Conservation (phyloP, 2,329 filamentous ascomycete species). For the Truncatella angustata region DNA sequence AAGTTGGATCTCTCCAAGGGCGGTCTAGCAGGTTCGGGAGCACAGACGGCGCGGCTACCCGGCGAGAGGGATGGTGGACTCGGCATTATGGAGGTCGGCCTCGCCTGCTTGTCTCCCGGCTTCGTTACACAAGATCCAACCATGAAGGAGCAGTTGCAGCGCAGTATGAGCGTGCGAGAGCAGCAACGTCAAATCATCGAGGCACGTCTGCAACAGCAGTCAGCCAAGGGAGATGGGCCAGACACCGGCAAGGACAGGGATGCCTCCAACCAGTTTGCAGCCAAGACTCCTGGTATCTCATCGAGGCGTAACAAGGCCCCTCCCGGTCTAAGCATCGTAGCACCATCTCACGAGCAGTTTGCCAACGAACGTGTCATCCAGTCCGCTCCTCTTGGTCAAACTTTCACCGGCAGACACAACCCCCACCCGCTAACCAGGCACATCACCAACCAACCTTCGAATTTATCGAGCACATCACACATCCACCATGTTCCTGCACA, state of each 20-base stretch:
- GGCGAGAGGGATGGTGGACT: constrained; percentile 77
- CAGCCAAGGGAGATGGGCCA: constrained; percentile 71
- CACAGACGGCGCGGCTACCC: constrained; percentile 68
- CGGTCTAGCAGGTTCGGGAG: constrained; percentile 45
- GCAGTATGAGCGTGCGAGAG: constrained; percentile 89
- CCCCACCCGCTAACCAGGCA: constrained; percentile 75
- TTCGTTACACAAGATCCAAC: constrained; percentile 96
- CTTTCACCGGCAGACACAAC: constrained; percentile 87
- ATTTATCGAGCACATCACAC: constrained; percentile 79
- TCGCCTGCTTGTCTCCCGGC: constrained; percentile 91
- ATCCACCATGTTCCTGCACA: constrained; percentile 86
- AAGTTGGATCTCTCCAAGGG: constrained; percentile 75
- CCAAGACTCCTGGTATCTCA: constrained; percentile 73
- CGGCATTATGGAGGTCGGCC: constrained; percentile 86
- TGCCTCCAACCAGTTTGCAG: constrained; percentile 46
- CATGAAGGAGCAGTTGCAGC: constrained; percentile 92
- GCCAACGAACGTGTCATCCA: constrained; percentile 94
- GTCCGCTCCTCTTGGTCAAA: constrained; percentile 90
- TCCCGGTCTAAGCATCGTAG: constrained; percentile 89
- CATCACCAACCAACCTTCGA: constrained; percentile 77
- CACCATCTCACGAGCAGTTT: constrained; percentile 88
- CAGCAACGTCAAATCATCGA: constrained; percentile 96
- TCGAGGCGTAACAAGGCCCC: constrained; percentile 75
- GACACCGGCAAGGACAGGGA: constrained; percentile 55
- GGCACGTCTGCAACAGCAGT: constrained; percentile 82